Conservation (phyloP, 768 basidiomycete species). For the Gymnopilus dilepis region DNA sequence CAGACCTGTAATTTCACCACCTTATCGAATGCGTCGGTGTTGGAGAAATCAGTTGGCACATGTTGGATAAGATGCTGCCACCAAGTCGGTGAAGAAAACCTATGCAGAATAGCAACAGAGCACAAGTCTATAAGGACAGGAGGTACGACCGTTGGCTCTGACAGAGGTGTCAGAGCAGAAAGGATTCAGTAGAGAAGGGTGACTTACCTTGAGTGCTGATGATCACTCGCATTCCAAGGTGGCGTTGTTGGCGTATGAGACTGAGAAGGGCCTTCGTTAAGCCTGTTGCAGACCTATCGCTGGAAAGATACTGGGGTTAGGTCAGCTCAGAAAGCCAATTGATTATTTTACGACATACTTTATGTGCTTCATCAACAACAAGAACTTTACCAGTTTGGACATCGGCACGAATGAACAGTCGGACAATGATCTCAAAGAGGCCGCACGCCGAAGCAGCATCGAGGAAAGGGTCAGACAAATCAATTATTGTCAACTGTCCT, state of each 20-base stretch:
- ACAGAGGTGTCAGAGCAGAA: conserved; percentile 1
- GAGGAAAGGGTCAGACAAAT: conserved; percentile 76
- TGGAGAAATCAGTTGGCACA: conserved; percentile 65
- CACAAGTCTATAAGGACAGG: conserved; percentile 71
- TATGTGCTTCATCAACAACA: conserved; percentile 79
- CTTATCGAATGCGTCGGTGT: conserved; percentile 65
- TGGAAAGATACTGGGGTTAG: conserved; percentile 60
- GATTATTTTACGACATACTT: conserved; percentile 43
- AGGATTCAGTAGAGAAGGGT: neutral
- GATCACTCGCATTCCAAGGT: conserved; percentile 72
- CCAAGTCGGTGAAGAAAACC: conserved; percentile 80
- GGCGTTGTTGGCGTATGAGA: conserved; percentile 71
- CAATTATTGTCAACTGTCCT: conserved; percentile 70
- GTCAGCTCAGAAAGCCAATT: neutral
- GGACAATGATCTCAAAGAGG: conserved; percentile 70
- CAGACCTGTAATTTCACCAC: conserved; percentile 68
- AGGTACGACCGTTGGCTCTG: conserved; percentile 78
- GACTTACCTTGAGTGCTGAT: conserved; percentile 73
- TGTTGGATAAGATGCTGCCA: conserved; percentile 73
- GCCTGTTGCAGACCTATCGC: conserved; percentile 48
- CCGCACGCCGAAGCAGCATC: conserved; percentile 71
- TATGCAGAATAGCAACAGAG: conserved; percentile 66
- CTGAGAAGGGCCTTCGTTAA: conserved; percentile 63
- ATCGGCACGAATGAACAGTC: conserved; percentile 66
- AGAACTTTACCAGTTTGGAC: conserved; percentile 70